phyloP scores from a whole-genome alignment of 2,329 filamentous ascomycete species.

The Aspergillus viridinutans region DNA sequence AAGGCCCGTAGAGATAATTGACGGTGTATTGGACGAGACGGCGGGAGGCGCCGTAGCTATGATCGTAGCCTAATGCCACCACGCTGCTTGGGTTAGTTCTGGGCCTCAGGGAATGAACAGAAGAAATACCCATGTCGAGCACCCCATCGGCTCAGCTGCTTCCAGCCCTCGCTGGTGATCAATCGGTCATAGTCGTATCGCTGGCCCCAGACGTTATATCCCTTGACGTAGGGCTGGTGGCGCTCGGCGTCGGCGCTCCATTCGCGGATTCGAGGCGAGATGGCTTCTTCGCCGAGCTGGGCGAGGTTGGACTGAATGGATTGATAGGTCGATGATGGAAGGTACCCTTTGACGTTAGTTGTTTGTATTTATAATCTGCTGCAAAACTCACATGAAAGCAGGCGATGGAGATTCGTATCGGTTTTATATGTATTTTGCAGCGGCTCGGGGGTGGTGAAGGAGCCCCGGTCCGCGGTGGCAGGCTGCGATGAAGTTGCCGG shows the following conservation, averaged over 20 bases:
- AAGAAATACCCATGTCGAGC: slow-evolving; percentile 23
- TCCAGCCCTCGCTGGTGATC: slow-evolving; percentile 64
- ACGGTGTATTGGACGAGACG: slow-evolving; percentile 24
- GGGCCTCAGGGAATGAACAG: neutral
- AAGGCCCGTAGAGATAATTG: slow-evolving; percentile 56
- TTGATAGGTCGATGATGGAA: slow-evolving; percentile 53
- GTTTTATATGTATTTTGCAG: slow-evolving; percentile 56
- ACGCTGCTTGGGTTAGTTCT: slow-evolving; percentile 11
- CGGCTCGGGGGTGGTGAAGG: slow-evolving; percentile 53
- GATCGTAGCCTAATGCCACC: slow-evolving; percentile 23
- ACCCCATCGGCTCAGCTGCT: slow-evolving; percentile 32
- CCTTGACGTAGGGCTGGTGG: slow-evolving; percentile 59
- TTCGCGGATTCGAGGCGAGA: slow-evolving; percentile 26
- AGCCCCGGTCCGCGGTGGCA: slow-evolving; percentile 45
- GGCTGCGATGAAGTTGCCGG: neutral
- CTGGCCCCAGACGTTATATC: slow-evolving; percentile 59
- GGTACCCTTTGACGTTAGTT: slow-evolving; percentile 16
- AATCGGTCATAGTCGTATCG: slow-evolving; percentile 52
- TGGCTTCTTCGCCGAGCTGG: slow-evolving; percentile 28
- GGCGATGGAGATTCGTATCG: slow-evolving; percentile 50
- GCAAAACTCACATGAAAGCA: slow-evolving; percentile 47
- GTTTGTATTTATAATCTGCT: neutral
- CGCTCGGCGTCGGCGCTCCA: slow-evolving; percentile 58
- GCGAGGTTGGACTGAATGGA: slow-evolving; percentile 40
- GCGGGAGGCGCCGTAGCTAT: slow-evolving; percentile 16